These are phyloP conservation scores for Leucosporidium creatinivorum DNA, from an alignment of 768 basidiomycete species.

Conservation along the genomic window DNA sequence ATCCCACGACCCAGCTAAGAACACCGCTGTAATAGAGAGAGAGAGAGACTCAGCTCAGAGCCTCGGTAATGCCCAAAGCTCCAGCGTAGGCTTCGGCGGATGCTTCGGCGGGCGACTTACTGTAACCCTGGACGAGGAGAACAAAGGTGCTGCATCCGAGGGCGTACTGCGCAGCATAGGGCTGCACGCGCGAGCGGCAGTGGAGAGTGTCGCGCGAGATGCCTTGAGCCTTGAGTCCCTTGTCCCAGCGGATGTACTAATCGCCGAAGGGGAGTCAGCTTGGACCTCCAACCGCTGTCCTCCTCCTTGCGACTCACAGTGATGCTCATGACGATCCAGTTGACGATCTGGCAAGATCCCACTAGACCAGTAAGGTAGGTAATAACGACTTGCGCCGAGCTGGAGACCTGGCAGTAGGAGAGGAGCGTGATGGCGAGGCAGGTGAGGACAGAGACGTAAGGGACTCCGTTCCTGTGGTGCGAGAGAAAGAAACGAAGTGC, in stretches of 20 bases:
- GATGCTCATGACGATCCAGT: neutral
- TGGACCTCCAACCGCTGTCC: too few relatives aligned
- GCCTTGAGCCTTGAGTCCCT: neutral
- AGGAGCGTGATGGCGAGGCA: constrained; percentile 50
- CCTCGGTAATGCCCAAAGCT: too few relatives aligned
- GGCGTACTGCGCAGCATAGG: neutral
- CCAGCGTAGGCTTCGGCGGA: too few relatives aligned
- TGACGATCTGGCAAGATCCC: neutral
- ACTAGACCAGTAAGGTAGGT: neutral
- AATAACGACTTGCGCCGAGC: neutral
- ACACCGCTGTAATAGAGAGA: neutral
- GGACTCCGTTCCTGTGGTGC: constrained; percentile 34
- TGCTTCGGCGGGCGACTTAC: neutral
- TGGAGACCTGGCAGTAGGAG: neutral
- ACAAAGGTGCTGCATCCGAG: neutral
- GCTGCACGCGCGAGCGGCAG: neutral
- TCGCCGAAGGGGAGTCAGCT: too few relatives aligned
- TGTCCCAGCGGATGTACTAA: neutral
- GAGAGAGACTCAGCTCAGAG: neutral
- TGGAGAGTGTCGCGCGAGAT: neutral
- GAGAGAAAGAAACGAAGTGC: neutral
- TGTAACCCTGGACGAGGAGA: neutral
- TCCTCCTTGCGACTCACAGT: too few relatives aligned
- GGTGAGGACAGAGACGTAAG: constrained; percentile 36
- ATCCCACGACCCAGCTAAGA: neutral